phyloP scores from a whole-genome alignment of 192 early-diverging fungal species.

The Coemansia sp. region DNA sequence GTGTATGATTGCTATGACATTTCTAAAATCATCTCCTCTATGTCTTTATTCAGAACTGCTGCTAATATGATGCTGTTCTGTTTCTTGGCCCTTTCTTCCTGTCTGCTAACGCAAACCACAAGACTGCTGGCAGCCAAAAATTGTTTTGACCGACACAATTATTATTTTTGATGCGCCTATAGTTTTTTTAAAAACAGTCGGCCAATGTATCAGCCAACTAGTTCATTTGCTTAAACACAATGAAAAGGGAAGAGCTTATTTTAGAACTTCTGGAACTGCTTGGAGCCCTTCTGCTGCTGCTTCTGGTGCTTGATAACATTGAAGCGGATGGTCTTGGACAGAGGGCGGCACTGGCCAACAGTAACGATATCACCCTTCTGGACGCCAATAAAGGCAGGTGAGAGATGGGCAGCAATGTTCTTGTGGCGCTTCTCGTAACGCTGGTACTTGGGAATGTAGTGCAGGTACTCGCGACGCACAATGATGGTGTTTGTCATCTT shows the following conservation, averaged over 20 bases:
- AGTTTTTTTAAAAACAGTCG: neutral
- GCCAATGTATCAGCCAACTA: slow-evolving; percentile 3
- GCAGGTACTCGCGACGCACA: slow-evolving; percentile 98
- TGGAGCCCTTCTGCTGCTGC: slow-evolving; percentile 74
- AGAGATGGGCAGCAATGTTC: slow-evolving; percentile 96
- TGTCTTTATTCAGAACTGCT: too few relatives aligned
- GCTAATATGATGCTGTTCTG: too few relatives aligned
- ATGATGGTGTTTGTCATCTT: slow-evolving; percentile 99
- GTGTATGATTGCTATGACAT: too few relatives aligned
- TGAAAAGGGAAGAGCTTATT: neutral
- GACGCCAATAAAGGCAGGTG: slow-evolving; percentile 92
- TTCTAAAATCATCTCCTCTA: too few relatives aligned
- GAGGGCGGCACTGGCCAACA: slow-evolving; percentile 98
- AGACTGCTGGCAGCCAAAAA: too few relatives aligned
- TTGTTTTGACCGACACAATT: too few relatives aligned
- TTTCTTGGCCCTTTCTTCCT: too few relatives aligned
- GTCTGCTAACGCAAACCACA: too few relatives aligned
- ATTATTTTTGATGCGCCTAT: too few relatives aligned
- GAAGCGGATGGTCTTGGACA: slow-evolving; percentile 99
- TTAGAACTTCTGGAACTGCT: slow-evolving; percentile 94
- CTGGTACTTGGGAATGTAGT: slow-evolving; percentile 99
- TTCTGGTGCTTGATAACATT: slow-evolving; percentile 98
- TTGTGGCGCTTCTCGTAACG: slow-evolving; percentile 99
- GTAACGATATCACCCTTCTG: slow-evolving; percentile 87
- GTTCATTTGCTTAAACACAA: slow-evolving; percentile 3